A percentile compares a stretch with the other conserved stretches of the same genome.
Evolutionary conservation across 2,329 filamentous ascomycete genomes (phyloP).

Genomic region (Neopestalotiopsis sp.): DNA sequence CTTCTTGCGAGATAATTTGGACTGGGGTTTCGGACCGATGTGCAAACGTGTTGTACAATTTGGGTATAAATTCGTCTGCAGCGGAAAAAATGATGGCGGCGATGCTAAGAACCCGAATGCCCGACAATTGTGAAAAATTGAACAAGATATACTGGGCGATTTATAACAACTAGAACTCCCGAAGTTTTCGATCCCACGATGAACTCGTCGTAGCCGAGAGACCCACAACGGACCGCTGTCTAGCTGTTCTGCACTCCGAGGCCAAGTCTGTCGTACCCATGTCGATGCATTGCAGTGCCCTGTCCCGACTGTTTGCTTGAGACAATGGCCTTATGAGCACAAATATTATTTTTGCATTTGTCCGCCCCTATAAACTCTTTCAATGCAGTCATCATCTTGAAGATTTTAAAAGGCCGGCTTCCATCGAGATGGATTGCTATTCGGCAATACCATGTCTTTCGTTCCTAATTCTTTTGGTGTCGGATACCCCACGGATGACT

Average conservation of each 20-base stretch:
- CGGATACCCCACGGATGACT: not conserved
- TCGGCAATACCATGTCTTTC: not conserved
- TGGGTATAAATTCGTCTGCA: not conserved
- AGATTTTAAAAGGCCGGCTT: not conserved
- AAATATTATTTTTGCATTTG: not conserved
- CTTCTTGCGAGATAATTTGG: not conserved
- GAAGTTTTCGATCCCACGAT: not conserved
- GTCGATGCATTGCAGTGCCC: not conserved
- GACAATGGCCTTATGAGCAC: not conserved
- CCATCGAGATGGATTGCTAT: not conserved
- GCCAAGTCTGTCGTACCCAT: not conserved
- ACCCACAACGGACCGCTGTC: not conserved
- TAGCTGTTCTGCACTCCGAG: too few relatives aligned
- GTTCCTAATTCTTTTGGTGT: constrained; percentile 6
- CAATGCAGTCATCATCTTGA: not conserved
- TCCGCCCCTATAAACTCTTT: not conserved
- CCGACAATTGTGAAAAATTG: too few relatives aligned
- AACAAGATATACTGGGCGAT: too few relatives aligned
- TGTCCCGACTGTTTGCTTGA: not conserved
- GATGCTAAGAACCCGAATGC: too few relatives aligned
- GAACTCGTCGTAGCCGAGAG: not conserved
- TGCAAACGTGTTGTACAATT: not conserved
- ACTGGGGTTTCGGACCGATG: not conserved
- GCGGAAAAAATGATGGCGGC: too few relatives aligned
- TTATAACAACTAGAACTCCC: too few relatives aligned